These are phyloP conservation scores for Blakeslea trispora DNA, from an alignment of 371 early-diverging fungal species.

Conservation along the genomic window DNA sequence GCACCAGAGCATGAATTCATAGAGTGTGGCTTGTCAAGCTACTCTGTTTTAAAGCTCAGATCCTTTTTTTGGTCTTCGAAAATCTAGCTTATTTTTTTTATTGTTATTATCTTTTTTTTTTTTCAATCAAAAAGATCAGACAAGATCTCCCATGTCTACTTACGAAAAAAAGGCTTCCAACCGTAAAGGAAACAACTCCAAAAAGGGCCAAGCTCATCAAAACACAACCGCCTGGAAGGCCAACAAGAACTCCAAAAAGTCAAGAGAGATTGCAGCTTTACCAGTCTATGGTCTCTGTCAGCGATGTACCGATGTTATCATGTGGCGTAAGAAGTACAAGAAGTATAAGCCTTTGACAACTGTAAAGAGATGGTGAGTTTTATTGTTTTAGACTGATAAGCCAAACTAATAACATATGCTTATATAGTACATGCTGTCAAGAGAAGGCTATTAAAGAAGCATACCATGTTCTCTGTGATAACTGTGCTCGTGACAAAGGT, in stretches of 20 bases:
- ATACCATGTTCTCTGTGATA: conserved; percentile 93
- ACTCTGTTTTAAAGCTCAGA: too few relatives aligned
- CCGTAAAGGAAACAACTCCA: conserved; percentile 66
- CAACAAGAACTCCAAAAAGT: conserved; percentile 83
- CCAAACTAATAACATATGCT: too few relatives aligned
- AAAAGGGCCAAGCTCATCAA: conserved; percentile 86
- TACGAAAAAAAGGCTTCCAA: conserved; percentile 45
- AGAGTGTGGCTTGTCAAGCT: too few relatives aligned
- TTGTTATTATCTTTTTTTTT: too few relatives aligned
- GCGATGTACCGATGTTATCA: conserved; percentile 86
- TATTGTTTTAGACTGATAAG: too few relatives aligned
- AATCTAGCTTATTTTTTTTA: too few relatives aligned
- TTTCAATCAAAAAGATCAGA: too few relatives aligned
- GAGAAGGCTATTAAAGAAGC: conserved; percentile 90
- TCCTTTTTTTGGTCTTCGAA: too few relatives aligned
- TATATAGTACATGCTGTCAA: conserved; percentile 60
- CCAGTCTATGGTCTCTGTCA: conserved; percentile 90
- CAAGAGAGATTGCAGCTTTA: conserved; percentile 72
- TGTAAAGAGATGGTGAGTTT: conserved; percentile 85
- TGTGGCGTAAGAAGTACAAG: conserved; percentile 91
- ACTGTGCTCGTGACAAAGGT: conserved; percentile 76
- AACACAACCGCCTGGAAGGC: conserved; percentile 86
- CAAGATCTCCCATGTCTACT: conserved; percentile 35
- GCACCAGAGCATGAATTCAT: too few relatives aligned
- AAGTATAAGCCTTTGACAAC: conserved; percentile 96